Evolutionary conservation across 2,329 filamentous ascomycete genomes (phyloP), one percentile per base, ranked within the genome.

Genomic region (Sarocladiaceae sp.): DNA sequence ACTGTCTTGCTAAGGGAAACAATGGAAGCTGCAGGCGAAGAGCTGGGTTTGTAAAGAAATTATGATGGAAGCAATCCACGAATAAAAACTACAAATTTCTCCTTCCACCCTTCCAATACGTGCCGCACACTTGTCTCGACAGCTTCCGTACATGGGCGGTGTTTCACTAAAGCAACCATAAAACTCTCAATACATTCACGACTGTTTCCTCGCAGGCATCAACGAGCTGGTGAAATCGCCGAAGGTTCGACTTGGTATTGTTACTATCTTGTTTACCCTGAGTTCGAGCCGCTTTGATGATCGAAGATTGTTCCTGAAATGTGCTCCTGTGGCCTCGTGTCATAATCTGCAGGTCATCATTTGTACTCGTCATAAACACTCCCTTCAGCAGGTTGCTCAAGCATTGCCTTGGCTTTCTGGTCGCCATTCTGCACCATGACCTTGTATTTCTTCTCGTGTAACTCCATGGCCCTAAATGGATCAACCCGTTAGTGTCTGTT

Each of bases 21-120:
- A 12, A 66, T 90, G 55, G 78, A 83, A 50, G 79, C 80, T 26
- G 77, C 89, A 23, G 84, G 84, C 0, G 70, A 68, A 25, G 82
- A 86, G 63, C 64, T 82, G 57, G 73, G 76, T 3, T 39, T 54
- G 29, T 50, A 22, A 20, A n/a, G n/a, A n/a, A n/a, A n/a, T n/a
- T n/a, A n/a, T n/a, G n/a, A n/a, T n/a, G n/a, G n/a, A n/a, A n/a
- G n/a, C n/a, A n/a, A n/a, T n/a, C n/a, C n/a, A n/a, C n/a, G 33
- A 5, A 36, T 6, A n/a, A 36, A 36, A 36, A n/a, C 18, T 36
- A 17, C 12, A n/a, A 8, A n/a, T n/a, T 36, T n/a, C 33, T 10
- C 33, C 18, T 10, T n/a, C n/a, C n/a, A n/a, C n/a, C n/a, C n/a
- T n/a, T n/a, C n/a, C n/a, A n/a, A n/a, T n/a, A n/a, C n/a, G n/a